Evolutionary conservation across 2,329 filamentous ascomycete genomes (phyloP).

Genomic region (Pestalotiopsis sp.): DNA sequence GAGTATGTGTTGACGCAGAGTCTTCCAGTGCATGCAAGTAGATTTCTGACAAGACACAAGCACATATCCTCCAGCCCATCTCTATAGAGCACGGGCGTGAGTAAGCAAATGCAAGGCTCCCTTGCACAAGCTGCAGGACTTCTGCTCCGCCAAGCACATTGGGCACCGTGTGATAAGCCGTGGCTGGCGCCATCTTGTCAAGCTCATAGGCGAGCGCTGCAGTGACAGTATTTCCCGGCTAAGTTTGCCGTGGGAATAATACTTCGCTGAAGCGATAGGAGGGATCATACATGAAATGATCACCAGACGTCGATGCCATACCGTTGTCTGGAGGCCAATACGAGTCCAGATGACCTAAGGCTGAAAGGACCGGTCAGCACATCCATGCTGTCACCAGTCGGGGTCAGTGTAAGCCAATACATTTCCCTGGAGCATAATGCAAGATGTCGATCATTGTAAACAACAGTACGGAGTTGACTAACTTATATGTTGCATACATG

Average conservation of each 20-base stretch:
- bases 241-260: neutral
- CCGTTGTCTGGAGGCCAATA: neutral
- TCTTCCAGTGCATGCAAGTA: too few species aligned
- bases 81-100: neutral
- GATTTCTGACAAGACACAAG: too few species aligned
- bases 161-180: neutral
- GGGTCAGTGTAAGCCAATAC: neutral
- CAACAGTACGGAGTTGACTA: neutral
- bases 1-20: too few species aligned
- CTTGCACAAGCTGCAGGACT: neutral
- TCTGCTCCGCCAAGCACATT: neutral
- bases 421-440: neutral
- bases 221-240: neutral
- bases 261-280: neutral
- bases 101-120: neutral
- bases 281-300: neutral
- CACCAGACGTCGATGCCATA: neutral
- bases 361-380: neutral
- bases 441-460: neutral
- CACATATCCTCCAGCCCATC: neutral
- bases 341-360: neutral
- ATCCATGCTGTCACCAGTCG: neutral
- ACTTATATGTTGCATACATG: neutral
- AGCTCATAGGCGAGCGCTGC: constrained; percentile 7
- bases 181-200: neutral